phyloP scores from a whole-genome alignment of 441 rosid species.

The Mallotus repandus region DNA sequence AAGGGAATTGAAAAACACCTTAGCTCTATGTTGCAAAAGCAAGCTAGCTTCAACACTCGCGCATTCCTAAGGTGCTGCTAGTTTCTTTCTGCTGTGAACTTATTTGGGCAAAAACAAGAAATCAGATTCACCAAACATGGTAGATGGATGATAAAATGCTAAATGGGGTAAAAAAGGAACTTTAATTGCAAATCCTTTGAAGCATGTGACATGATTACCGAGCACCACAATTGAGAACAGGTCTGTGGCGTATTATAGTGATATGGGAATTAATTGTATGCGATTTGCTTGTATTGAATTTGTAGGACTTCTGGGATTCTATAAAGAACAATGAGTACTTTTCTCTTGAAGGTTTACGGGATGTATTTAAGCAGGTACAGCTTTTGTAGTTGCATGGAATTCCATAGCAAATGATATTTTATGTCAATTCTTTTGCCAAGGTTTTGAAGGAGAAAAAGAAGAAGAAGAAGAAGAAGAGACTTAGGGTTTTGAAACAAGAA shows the following conservation, averaged over 20 bases:
- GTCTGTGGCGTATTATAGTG: background rate
- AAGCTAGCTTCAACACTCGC: constrained; percentile 87
- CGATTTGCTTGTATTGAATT: constrained; percentile 3
- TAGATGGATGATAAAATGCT: background rate
- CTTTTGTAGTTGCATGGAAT: constrained; percentile 20
- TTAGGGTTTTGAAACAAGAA: too few relatives aligned
- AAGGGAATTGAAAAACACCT: constrained; percentile 41
- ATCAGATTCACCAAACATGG: background rate
- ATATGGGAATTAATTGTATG: background rate
- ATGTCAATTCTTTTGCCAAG: constrained; percentile 1
- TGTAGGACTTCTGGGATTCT: constrained; percentile 58
- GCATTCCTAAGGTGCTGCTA: constrained; percentile 95
- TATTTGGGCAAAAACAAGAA: constrained; percentile 43
- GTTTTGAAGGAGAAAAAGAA: too few relatives aligned
- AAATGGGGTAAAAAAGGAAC: background rate
- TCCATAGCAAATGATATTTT: constrained; percentile 11
- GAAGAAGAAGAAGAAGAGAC: too few relatives aligned
- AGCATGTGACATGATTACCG: background rate
- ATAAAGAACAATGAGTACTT: constrained; percentile 66
- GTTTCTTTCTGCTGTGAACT: constrained; percentile 92
- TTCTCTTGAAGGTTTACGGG: constrained; percentile 69
- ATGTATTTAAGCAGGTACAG: constrained; percentile 70
- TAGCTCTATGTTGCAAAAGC: constrained; percentile 90
- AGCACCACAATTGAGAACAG: background rate
- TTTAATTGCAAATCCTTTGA: too few relatives aligned